These are phyloP conservation scores for Bjerkandera adusta DNA, from an alignment of 1,284 basidiomycete species.

Conservation along the genomic window DNA sequence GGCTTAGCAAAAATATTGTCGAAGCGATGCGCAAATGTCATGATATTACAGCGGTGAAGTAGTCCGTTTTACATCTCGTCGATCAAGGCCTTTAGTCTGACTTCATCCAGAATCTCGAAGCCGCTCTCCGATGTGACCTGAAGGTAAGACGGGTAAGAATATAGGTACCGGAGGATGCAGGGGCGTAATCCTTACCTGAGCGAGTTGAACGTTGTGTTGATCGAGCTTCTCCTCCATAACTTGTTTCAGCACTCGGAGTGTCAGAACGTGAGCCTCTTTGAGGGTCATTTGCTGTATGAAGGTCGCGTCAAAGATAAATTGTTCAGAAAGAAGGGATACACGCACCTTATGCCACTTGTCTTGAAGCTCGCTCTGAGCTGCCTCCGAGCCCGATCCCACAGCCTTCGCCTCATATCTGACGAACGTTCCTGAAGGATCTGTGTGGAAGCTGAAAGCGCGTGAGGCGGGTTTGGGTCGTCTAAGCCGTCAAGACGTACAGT, in stretches of 20 bases:
- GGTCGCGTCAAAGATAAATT: background rate
- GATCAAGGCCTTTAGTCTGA: conserved; percentile 76
- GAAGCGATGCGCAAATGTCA: too few species aligned
- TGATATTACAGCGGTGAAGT: conserved; percentile 10
- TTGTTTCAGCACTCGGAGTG: conserved; percentile 92
- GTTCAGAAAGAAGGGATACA: background rate
- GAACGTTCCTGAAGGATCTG: conserved; percentile 99
- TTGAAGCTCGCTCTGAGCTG: conserved; percentile 95
- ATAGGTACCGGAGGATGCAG: background rate
- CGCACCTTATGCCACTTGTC: conserved; percentile 95
- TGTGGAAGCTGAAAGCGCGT: conserved; percentile 72
- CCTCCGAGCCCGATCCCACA: conserved; percentile 97
- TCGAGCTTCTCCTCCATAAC: conserved; percentile 99
- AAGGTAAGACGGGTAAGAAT: background rate
- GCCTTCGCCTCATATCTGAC: conserved; percentile 98
- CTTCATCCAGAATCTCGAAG: conserved; percentile 83
- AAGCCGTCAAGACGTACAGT: conserved; percentile 59
- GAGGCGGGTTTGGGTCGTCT: background rate
- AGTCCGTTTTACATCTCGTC: conserved; percentile 61
- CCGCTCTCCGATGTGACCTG: conserved; percentile 76
- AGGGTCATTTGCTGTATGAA: conserved; percentile 83
- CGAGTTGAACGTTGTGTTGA: conserved; percentile 97
- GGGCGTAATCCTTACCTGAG: conserved; percentile 60
- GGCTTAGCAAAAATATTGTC: too few species aligned
- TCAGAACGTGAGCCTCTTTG: conserved; percentile 83